Conservation (phyloP, 1,284 basidiomycete genomes). For the Marasmius sp. region DNA sequence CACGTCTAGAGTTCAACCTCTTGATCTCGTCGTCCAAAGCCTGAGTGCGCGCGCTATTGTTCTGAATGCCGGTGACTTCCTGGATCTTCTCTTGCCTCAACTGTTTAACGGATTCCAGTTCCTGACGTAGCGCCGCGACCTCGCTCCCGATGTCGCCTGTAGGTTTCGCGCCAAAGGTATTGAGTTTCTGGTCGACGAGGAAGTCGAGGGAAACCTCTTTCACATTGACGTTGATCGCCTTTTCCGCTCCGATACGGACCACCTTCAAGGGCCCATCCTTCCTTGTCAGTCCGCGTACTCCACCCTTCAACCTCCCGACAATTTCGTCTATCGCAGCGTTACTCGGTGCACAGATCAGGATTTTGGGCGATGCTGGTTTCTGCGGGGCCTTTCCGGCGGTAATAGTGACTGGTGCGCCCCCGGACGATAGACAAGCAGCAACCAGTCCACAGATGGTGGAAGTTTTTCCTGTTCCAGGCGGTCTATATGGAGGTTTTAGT, state of each 20-base stretch:
- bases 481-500: slow-evolving; percentile 48
- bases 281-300: slow-evolving; percentile 63
- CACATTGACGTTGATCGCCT: slow-evolving; percentile 79
- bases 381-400: slow-evolving; percentile 43
- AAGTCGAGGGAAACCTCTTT: slow-evolving; percentile 88
- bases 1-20: slow-evolving; percentile 64
- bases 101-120: slow-evolving; percentile 69
- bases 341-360: slow-evolving; percentile 95
- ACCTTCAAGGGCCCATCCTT: slow-evolving; percentile 68
- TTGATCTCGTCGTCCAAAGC: slow-evolving; percentile 70
- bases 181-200: slow-evolving; percentile 79
- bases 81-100: slow-evolving; percentile 62
- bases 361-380: slow-evolving; percentile 62
- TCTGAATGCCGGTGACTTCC: slow-evolving; percentile 53
- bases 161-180: slow-evolving; percentile 39
- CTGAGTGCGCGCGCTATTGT: slow-evolving; percentile 49
- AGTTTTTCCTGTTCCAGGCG: slow-evolving; percentile 98
- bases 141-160: slow-evolving; percentile 54
- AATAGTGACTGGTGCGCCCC: slow-evolving; percentile 51
- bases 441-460: slow-evolving; percentile 98
- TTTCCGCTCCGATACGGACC: slow-evolving; percentile 86
- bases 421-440: slow-evolving; percentile 74
- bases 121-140: slow-evolving; percentile 60
- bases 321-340: slow-evolving; percentile 99
- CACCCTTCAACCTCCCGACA: slow-evolving; percentile 83